Percentiles rank a stretch among this genome's conserved stretches.
phyloP scores from a whole-genome alignment of 1,284 basidiomycete species.

The Ustilago sp. region DNA sequence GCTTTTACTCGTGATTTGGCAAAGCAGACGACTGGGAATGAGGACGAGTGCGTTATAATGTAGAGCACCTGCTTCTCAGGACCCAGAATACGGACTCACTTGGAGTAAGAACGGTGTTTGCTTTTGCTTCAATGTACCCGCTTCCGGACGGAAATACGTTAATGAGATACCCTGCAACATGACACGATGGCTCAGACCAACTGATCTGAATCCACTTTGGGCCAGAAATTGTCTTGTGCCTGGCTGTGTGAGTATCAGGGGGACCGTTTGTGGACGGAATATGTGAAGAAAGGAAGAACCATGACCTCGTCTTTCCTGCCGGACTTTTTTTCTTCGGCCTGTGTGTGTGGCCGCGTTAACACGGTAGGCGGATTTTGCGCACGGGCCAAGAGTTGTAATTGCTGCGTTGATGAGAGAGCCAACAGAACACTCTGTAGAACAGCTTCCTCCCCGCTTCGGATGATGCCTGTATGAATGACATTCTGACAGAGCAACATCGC shows the following conservation, averaged over 20 bases:
- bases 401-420: conserved; percentile 18
- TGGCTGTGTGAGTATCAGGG: neutral
- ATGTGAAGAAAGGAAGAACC: too few species aligned
- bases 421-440: conserved; percentile 7
- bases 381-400: conserved; percentile 5
- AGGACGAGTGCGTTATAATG: conserved; percentile 57
- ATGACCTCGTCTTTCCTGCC: too few species aligned
- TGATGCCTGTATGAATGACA: conserved; percentile 13
- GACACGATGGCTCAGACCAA: neutral
- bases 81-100: too few species aligned
- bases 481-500: neutral
- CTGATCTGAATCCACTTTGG: too few species aligned
- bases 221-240: neutral
- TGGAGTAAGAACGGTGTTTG: too few species aligned
- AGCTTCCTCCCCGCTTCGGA: conserved; percentile 4
- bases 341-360: neutral
- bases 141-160: neutral
- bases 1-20: conserved; percentile 64
- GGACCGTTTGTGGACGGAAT: too few species aligned
- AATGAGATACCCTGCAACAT: conserved; percentile 15
- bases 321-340: neutral
- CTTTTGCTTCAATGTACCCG: neutral
- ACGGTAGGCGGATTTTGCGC: neutral
- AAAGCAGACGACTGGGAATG: conserved; percentile 59
- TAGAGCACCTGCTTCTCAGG: neutral